Conservation (phyloP, 805 yeast species). For the Candida chauliodis region DNA sequence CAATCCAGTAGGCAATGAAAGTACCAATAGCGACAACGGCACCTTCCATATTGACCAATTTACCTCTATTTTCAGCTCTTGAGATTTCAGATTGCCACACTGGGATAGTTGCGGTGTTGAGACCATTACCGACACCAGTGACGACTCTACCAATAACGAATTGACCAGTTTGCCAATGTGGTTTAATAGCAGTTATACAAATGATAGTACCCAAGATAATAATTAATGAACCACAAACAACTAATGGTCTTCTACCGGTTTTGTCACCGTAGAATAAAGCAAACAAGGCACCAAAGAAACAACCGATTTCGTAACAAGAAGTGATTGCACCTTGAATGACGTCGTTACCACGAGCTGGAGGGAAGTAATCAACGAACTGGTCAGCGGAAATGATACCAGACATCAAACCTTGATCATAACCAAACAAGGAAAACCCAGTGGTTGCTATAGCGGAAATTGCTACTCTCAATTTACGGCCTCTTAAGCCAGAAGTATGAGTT, state of each 20-base stretch:
- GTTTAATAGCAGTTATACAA: slow-evolving; percentile 33
- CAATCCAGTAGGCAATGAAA: slow-evolving; percentile 65
- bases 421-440: slow-evolving; percentile 30
- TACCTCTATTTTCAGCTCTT: slow-evolving; percentile 39
- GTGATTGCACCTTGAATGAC: slow-evolving; percentile 67
- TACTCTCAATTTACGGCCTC: slow-evolving; percentile 46
- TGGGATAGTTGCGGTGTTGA: slow-evolving; percentile 43
- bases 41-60: slow-evolving; percentile 40
- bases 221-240: slow-evolving; percentile 34
- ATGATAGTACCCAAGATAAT: slow-evolving; percentile 41
- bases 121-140: slow-evolving; percentile 42
- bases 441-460: slow-evolving; percentile 25
- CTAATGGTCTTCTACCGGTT: slow-evolving; percentile 41
- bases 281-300: slow-evolving; percentile 43
- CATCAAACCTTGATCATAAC: slow-evolving; percentile 41
- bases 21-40: slow-evolving; percentile 66
- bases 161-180: slow-evolving; percentile 59
- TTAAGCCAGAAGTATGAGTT: slow-evolving; percentile 54
- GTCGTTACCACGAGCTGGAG: slow-evolving; percentile 31
- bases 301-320: slow-evolving; percentile 66
- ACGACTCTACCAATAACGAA: slow-evolving; percentile 59
- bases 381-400: slow-evolving; percentile 40
- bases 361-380: slow-evolving; percentile 36
- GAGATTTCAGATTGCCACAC: slow-evolving; percentile 48
- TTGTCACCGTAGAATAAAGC: slow-evolving; percentile 38